Base-by-base conservation (phyloP, 371 early-diverging fungal genomes). In the Mortierella sp. region DNA sequence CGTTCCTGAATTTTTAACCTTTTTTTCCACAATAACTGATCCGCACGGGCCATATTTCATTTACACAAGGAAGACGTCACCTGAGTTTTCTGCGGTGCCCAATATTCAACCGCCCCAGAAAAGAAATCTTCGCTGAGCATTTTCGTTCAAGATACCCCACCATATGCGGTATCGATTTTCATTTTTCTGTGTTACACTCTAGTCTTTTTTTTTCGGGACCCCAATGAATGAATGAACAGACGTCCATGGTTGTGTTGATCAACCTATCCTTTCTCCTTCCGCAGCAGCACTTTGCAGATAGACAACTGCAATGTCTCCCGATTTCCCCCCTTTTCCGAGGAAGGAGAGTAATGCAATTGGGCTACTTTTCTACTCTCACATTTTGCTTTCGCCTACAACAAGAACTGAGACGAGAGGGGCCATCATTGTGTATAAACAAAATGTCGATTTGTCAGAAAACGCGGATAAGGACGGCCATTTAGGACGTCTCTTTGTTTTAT, bases 31-130 rank as follows among this genome's bases (percentile, higher is more conserved):
- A n/a, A 58, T 35, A 43, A 55, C 4, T 38, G 38, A 75, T 38
- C 70, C 24, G 44, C 56, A 54, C 41, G 75, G 74, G 32, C 60
- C 65, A 65, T 35, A 38, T 38, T 8, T 65, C 65, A 38, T 65
- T 55, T 41, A 43, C 54, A 75, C 56, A 35, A 29, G 43, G 43
- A 8, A n/a, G 14, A 80, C 77, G 81, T 81, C 81, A 76, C 81
- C 81, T 81, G 76, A 81, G 76, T 71, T 70, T 56, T 58, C 27
- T 63, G 29, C 14, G 65, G 65, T 35, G 38, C 38, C 65, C 32
- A 65, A 60, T 6, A 4, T 65, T 38, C 32, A 1, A 16, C 32
- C 18, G 0, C 21, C 65, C 38, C 65, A 65, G 65, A 65, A 65
- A 65, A 65, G 65, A 65, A 65, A 65, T 18, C 65, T 38, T 65